Evolutionary conservation across 2,329 filamentous ascomycete genomes (phyloP).

Genomic region (Calonectria hongkongensis): DNA sequence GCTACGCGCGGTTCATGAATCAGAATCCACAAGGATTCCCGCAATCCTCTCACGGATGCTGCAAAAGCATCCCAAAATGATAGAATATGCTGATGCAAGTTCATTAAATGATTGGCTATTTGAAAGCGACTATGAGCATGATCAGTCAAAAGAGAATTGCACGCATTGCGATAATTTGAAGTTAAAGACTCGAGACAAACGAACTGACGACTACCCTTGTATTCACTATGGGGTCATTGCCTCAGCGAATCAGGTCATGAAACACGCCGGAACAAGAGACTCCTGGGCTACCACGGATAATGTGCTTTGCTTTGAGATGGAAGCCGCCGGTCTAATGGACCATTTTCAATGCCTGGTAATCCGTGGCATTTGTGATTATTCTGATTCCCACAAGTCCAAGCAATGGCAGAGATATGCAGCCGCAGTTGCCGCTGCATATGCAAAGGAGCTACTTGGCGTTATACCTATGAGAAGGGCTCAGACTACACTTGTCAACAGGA

Average conservation of each 20-base stretch:
- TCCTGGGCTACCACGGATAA: constrained; percentile 43
- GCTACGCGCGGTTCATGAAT: neutral
- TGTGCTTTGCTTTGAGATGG: constrained; percentile 57
- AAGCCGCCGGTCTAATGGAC: constrained; percentile 32
- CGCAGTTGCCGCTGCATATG: constrained; percentile 13
- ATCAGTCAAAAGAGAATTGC: neutral
- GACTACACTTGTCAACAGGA: neutral
- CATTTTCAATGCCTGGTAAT: constrained; percentile 5
- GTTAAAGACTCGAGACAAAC: neutral
- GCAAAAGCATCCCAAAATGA: neutral
- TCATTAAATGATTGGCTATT: neutral
- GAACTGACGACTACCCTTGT: neutral
- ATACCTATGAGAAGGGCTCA: neutral
- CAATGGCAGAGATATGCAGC: constrained; percentile 9
- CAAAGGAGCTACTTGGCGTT: neutral
- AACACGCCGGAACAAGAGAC: constrained; percentile 48
- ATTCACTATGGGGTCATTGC: neutral
- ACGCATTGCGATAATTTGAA: neutral
- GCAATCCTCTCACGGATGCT: neutral
- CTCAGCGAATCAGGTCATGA: constrained; percentile 5
- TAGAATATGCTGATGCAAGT: neutral
- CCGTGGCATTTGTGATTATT: constrained; percentile 7
- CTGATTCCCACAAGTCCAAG: constrained; percentile 13
- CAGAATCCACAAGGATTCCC: neutral
- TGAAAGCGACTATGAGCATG: neutral